Conservation (phyloP, 257 asterid species). For the Oldenlandia corymbosa region DNA sequence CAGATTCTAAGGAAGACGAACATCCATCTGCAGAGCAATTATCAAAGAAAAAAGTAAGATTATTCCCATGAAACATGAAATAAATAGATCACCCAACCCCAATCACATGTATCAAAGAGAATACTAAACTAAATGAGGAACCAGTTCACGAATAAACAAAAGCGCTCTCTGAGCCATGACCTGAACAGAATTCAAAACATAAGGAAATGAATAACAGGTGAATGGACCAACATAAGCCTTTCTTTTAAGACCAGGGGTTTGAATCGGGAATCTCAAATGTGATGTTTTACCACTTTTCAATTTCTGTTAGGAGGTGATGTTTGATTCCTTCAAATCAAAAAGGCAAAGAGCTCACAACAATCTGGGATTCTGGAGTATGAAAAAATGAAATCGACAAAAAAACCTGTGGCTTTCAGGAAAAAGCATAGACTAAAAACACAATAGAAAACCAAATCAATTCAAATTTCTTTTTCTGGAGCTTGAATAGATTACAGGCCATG, state of each 20-base stretch:
- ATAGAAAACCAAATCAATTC: too few species aligned
- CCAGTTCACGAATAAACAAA: not conserved
- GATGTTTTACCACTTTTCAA: not conserved
- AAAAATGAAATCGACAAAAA: not conserved
- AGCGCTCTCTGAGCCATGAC: not conserved
- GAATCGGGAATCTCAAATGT: not conserved
- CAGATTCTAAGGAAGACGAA: conserved; percentile 17
- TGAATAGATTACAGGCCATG: too few species aligned
- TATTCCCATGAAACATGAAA: not conserved
- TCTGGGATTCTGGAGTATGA: not conserved
- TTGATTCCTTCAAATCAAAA: not conserved
- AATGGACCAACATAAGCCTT: not conserved
- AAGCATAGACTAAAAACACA: not conserved
- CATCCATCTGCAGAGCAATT: conserved; percentile 7
- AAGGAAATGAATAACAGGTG: not conserved
- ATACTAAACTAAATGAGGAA: not conserved
- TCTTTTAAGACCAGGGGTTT: not conserved
- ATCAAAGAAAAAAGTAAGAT: not conserved
- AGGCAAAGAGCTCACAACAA: not conserved
- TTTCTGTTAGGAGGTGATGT: not conserved
- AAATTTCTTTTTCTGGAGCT: too few species aligned
- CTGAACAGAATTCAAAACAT: not conserved
- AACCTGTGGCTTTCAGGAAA: not conserved
- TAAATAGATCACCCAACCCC: not conserved
- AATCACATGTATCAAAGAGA: not conserved